phyloP scores from a whole-genome alignment of 1,284 basidiomycete species.

The Puccinia coronata region DNA sequence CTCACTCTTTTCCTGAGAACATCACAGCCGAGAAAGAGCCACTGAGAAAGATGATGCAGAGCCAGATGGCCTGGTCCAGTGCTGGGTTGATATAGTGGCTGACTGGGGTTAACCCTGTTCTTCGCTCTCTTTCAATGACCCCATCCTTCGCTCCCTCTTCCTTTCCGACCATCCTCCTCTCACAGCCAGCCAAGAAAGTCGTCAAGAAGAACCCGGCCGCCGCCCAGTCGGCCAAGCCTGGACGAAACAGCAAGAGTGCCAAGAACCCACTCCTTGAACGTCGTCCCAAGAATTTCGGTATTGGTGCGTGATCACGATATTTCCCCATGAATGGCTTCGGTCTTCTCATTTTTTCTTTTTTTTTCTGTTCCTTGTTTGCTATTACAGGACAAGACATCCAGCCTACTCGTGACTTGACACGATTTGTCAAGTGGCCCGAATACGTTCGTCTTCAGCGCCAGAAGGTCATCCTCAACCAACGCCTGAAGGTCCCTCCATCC shows the following conservation, averaged over 20 bases:
- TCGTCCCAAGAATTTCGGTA: constrained; percentile 86
- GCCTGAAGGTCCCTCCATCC: constrained; percentile 96
- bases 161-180: constrained; percentile 53
- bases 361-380: constrained; percentile 8
- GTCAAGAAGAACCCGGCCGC: constrained; percentile 40
- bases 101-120: constrained; percentile 23
- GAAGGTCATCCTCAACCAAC: constrained; percentile 97
- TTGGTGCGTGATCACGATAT: constrained; percentile 67
- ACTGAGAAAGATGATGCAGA: constrained; percentile 26
- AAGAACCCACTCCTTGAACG: constrained; percentile 98
- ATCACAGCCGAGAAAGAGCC: constrained; percentile 1
- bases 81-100: constrained; percentile 15
- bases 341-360: background rate
- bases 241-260: constrained; percentile 62
- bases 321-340: background rate
- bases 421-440: constrained; percentile 99
- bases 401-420: constrained; percentile 85
- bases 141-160: background rate
- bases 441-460: constrained; percentile 98
- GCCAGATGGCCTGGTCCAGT: constrained; percentile 20
- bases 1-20: background rate
- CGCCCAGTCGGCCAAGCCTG: constrained; percentile 30
- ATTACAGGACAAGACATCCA: constrained; percentile 97
- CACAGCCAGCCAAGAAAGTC: constrained; percentile 57
- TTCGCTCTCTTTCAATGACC: constrained; percentile 48